Evolutionary conservation across 139 green algal species (phyloP).

Genomic region (Medakamo hakoo): DNA sequence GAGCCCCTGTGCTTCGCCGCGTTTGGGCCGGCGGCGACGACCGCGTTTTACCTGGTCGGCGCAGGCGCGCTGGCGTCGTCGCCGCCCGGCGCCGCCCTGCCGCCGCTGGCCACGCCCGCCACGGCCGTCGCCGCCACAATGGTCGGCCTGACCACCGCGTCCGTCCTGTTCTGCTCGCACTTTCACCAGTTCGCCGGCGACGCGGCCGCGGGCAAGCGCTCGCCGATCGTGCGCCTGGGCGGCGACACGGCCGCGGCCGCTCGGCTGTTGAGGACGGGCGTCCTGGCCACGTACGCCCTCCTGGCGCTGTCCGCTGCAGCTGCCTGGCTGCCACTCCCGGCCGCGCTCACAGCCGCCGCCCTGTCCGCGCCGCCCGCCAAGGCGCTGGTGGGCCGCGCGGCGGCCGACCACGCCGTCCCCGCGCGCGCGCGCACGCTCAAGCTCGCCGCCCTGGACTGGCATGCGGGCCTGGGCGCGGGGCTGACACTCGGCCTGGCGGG

Average conservation of each 20-base stretch:
- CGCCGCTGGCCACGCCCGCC: background rate
- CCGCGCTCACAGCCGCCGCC: background rate
- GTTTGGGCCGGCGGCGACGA: constrained; percentile 82
- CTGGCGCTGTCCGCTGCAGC: background rate
- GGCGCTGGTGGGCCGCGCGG: background rate
- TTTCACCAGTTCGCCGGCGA: constrained; percentile 86
- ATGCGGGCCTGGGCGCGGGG: background rate
- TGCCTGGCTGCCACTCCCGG: background rate
- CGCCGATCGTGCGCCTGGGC: constrained; percentile 68
- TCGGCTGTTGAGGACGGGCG: background rate
- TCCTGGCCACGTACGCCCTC: background rate
- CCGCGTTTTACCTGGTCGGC: constrained; percentile 81
- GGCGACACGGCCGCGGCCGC: constrained; percentile 17
- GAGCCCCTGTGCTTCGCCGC: constrained; percentile 94
- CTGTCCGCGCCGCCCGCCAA: too few species aligned
- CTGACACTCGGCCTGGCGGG: background rate
- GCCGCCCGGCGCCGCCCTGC: background rate
- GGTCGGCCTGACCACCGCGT: constrained; percentile 69
- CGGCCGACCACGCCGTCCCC: background rate
- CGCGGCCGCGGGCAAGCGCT: constrained; percentile 55
- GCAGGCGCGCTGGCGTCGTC: constrained; percentile 5
- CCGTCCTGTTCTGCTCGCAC: constrained; percentile 89
- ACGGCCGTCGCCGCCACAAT: constrained; percentile 17
- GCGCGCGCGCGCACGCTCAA: background rate
- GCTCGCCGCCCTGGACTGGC: background rate